Percentiles rank a stretch among this genome's conserved stretches.
These are phyloP conservation scores for Medicago ruthenica DNA, from an alignment of 306 rosid species.

Conservation along the genomic window DNA sequence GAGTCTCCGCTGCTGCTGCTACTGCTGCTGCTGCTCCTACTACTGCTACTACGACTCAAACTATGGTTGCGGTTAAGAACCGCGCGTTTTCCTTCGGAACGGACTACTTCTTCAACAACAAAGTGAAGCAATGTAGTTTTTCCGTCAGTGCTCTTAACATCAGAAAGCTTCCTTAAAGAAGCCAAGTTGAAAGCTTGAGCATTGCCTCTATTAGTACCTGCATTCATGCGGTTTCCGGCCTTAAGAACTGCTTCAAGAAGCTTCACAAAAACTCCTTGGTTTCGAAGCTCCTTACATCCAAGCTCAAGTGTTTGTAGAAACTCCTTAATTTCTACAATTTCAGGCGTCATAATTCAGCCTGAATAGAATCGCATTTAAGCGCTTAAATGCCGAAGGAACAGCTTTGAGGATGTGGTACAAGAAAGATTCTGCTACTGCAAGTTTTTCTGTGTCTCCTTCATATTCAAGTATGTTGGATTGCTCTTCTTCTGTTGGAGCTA, in stretches of 20 bases:
- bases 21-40: constrained; percentile 32
- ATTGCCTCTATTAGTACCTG: constrained; percentile 91
- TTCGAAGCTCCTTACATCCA: constrained; percentile 80
- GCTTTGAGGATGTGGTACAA: constrained; percentile 69
- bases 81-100: constrained; percentile 88
- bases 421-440: constrained; percentile 86
- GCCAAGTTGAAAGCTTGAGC: constrained; percentile 91
- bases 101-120: constrained; percentile 91
- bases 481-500: constrained; percentile 80
- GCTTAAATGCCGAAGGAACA: constrained; percentile 83
- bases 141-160: constrained; percentile 85
- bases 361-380: constrained; percentile 80
- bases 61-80: constrained; percentile 60
- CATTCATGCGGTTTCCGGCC: constrained; percentile 95
- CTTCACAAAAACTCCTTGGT: constrained; percentile 79
- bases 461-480: constrained; percentile 63
- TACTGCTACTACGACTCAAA: constrained; percentile 60
- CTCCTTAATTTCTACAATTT: constrained; percentile 66
- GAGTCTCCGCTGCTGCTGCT: constrained; percentile 17
- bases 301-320: constrained; percentile 66
- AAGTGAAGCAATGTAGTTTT: constrained; percentile 91
- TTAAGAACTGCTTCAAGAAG: constrained; percentile 94
- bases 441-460: constrained; percentile 64
- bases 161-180: constrained; percentile 85
- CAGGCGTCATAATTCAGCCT: constrained; percentile 62